Evolutionary conservation across 2,329 filamentous ascomycete species (phyloP).

Genomic region (Tolypocladium ovalisporum): DNA sequence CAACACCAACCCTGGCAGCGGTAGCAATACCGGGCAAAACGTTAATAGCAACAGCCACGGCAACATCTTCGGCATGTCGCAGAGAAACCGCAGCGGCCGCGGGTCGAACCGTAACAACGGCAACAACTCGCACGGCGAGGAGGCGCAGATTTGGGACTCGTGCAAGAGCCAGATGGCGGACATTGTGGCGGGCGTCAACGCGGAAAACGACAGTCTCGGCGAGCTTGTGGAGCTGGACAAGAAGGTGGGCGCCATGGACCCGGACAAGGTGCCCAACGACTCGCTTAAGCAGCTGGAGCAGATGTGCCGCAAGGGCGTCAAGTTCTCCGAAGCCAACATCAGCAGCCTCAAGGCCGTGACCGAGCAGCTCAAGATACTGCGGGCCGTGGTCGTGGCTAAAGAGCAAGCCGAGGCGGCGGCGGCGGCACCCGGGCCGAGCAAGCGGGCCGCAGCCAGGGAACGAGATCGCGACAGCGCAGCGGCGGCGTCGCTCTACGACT

Average conservation of each 20-base stretch:
- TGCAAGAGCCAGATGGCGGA: conserved; percentile 28
- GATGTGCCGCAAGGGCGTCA: conserved; percentile 30
- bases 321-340: conserved; percentile 26
- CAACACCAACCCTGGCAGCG: not conserved
- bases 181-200: conserved; percentile 27
- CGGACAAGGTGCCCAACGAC: conserved; percentile 24
- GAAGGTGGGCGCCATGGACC: conserved; percentile 25
- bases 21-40: conserved; percentile 1
- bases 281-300: conserved; percentile 32
- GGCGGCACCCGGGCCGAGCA: conserved; percentile 8
- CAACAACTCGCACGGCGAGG: conserved; percentile 27
- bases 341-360: conserved; percentile 23
- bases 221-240: conserved; percentile 29
- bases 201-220: conserved; percentile 28
- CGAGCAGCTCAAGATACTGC: conserved; percentile 31
- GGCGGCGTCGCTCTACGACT: conserved; percentile 29
- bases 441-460: conserved; percentile 10
- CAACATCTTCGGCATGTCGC: conserved; percentile 22
- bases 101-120: conserved; percentile 33
- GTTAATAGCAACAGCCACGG: conserved; percentile 1
- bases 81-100: conserved; percentile 32
- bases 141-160: conserved; percentile 30
- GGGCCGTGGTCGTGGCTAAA: conserved; percentile 31
- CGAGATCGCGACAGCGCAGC: conserved; percentile 16
- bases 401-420: conserved; percentile 24